These are phyloP conservation scores for Lactifluus pinguis DNA, from an alignment of 768 basidiomycete genomes.

Conservation along the genomic window DNA sequence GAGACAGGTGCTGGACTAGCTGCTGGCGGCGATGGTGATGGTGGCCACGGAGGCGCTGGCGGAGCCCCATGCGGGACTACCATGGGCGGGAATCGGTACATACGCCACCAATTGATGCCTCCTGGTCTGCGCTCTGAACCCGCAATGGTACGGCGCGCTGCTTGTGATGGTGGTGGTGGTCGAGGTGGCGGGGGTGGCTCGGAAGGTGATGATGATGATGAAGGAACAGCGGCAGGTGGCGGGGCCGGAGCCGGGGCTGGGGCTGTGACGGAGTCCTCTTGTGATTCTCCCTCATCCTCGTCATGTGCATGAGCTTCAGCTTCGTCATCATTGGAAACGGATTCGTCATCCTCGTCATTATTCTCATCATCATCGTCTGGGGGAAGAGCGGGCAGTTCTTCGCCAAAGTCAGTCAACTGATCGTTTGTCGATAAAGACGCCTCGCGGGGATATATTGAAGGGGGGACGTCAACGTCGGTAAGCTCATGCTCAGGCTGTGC, in stretches of 20 bases:
- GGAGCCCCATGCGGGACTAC: slow-evolving; percentile 27
- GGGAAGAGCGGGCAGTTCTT: slow-evolving; percentile 6
- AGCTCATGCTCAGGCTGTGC: background rate
- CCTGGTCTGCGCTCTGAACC: slow-evolving; percentile 33
- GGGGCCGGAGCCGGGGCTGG: background rate
- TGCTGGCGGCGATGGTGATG: background rate
- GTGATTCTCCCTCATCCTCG: background rate
- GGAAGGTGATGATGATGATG: background rate
- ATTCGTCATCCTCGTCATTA: background rate
- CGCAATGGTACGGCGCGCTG: slow-evolving; percentile 24
- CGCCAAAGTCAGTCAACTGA: background rate
- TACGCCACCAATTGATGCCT: slow-evolving; percentile 71
- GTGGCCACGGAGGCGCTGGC: background rate
- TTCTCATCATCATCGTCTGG: background rate
- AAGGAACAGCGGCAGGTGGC: background rate
- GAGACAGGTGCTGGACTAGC: background rate
- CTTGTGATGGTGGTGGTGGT: background rate
- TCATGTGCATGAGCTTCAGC: background rate
- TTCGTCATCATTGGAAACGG: background rate
- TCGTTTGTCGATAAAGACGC: background rate
- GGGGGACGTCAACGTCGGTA: background rate
- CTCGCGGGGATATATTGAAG: slow-evolving; percentile 7
- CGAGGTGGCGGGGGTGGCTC: background rate
- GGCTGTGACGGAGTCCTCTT: background rate
- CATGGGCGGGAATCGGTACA: slow-evolving; percentile 76